phyloP scores from a whole-genome alignment of 2,329 filamentous ascomycete genomes.

The Nemania abortiva region DNA sequence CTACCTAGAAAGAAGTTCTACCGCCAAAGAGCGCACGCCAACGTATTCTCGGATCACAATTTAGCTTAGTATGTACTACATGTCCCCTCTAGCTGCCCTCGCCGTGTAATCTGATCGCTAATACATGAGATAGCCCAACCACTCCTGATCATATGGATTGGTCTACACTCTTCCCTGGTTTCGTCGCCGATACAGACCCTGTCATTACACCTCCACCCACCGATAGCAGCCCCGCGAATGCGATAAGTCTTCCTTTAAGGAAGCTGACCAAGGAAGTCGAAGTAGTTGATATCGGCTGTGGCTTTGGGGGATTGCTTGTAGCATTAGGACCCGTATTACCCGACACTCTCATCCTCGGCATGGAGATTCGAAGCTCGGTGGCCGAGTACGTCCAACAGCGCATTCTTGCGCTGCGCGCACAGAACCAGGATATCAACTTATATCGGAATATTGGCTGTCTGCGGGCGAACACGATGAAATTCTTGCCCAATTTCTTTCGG shows the following conservation, averaged over 20 bases:
- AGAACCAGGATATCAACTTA: constrained; percentile 64
- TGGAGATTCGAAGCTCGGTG: constrained; percentile 93
- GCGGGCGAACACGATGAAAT: constrained; percentile 98
- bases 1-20: constrained; percentile 97
- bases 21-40: constrained; percentile 94
- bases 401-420: constrained; percentile 81
- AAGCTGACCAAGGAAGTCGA: constrained; percentile 78
- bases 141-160: constrained; percentile 91
- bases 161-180: constrained; percentile 84
- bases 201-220: constrained; percentile 43
- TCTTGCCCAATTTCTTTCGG: constrained; percentile 96
- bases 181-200: constrained; percentile 60
- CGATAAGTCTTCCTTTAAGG: constrained; percentile 44
- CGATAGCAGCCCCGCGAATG: constrained; percentile 25
- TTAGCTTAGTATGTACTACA: constrained; percentile 78
- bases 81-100: background rate
- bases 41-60: constrained; percentile 95
- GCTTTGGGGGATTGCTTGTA: constrained; percentile 91
- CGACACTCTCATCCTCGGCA: constrained; percentile 83
- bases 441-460: constrained; percentile 93
- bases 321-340: constrained; percentile 86
- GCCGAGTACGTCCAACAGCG: constrained; percentile 91
- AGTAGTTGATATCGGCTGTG: constrained; percentile 96
- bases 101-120: constrained; percentile 20
- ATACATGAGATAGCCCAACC: constrained; percentile 70